Percentiles rank a stretch among this genome's conserved stretches.
These are phyloP conservation scores for Penicillium verrucosum DNA, from an alignment of 2,329 filamentous ascomycete species.

Conservation along the genomic window DNA sequence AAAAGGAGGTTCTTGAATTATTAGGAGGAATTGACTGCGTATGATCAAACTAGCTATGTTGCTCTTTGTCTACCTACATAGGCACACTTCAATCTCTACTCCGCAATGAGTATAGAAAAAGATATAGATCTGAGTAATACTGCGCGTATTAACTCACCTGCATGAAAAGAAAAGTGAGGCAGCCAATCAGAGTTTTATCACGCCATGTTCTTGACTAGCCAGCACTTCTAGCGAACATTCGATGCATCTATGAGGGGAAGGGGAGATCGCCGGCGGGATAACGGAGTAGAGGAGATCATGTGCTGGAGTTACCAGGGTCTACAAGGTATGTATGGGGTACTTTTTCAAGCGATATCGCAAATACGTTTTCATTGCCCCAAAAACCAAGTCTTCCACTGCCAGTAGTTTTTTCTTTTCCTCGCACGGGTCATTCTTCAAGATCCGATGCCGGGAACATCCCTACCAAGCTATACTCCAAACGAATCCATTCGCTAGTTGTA, in stretches of 20 bases:
- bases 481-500: background rate
- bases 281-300: background rate
- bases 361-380: too few relatives aligned
- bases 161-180: background rate
- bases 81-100: background rate
- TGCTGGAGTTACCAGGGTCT: background rate
- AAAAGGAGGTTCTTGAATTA: too few relatives aligned
- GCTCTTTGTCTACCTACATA: background rate
- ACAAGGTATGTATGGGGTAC: background rate
- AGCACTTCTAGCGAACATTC: conserved; percentile 4
- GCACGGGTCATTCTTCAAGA: background rate
- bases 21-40: background rate
- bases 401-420: background rate
- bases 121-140: conserved; percentile 1
- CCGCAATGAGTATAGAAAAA: background rate
- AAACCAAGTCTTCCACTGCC: background rate
- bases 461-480: background rate
- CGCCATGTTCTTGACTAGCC: background rate
- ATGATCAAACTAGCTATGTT: background rate
- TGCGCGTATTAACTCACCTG: background rate
- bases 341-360: background rate
- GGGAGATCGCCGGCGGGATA: background rate
- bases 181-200: background rate
- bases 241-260: conserved; percentile 4
- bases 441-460: background rate